phyloP scores from a whole-genome alignment of 2,329 filamentous ascomycete genomes.

The Dactylonectria estremocensis region DNA sequence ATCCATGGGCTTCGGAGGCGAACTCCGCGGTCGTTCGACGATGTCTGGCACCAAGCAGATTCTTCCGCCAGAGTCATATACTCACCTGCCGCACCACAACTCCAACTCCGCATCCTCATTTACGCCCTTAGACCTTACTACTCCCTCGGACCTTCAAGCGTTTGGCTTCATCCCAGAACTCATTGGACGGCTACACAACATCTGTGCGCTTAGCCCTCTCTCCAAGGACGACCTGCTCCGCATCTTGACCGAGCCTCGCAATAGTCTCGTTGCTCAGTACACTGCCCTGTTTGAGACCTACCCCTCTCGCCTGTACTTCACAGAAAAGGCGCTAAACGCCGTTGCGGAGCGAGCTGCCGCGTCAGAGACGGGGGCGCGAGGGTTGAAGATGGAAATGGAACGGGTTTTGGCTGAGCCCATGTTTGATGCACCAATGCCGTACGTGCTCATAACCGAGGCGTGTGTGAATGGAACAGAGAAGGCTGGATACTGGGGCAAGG shows the following conservation, averaged over 20 bases:
- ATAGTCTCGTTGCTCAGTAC: constrained; percentile 91
- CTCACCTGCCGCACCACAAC: constrained; percentile 70
- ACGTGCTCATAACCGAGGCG: constrained; percentile 80
- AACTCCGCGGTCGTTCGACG: constrained; percentile 74
- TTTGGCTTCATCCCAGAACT: constrained; percentile 96
- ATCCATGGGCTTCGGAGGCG: constrained; percentile 92
- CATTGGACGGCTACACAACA: constrained; percentile 95
- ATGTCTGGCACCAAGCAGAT: constrained; percentile 67
- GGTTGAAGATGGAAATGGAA: constrained; percentile 86
- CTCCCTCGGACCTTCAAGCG: constrained; percentile 82
- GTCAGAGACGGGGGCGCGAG: constrained; percentile 82
- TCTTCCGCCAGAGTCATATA: constrained; percentile 75
- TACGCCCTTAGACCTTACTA: constrained; percentile 79
- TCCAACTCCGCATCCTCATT: constrained; percentile 57
- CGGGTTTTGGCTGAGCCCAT: constrained; percentile 84
- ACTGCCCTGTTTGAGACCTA: constrained; percentile 86
- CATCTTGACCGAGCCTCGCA: constrained; percentile 93
- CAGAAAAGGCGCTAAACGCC: constrained; percentile 83
- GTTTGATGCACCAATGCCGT: constrained; percentile 84
- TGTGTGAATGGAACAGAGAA: constrained; percentile 76
- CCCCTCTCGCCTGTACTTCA: constrained; percentile 87
- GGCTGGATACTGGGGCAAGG: constrained; percentile 76
- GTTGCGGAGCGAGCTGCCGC: constrained; percentile 78
- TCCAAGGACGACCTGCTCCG: constrained; percentile 79
- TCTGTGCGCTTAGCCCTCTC: constrained; percentile 86